These are phyloP conservation scores for Syncephalis fuscata DNA, from an alignment of 371 early-diverging fungal genomes.

Conservation along the genomic window DNA sequence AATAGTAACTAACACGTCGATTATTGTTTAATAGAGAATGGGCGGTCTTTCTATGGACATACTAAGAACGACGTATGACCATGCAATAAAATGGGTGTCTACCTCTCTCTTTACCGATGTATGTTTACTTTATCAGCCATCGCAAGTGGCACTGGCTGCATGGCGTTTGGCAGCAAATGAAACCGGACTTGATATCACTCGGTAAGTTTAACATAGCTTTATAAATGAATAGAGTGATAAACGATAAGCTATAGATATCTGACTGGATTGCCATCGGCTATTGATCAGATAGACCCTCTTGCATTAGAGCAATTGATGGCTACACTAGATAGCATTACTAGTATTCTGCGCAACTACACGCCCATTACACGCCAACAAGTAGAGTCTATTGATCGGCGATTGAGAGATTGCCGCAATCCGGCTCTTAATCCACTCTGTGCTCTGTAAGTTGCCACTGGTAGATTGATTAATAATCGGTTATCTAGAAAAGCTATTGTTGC, in stretches of 20 bases:
- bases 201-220: conserved; percentile 6
- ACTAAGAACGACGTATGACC: conserved; percentile 37
- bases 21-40: neutral
- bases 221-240: neutral
- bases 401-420: conserved; percentile 45
- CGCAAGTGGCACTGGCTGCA: conserved; percentile 73
- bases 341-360: conserved; percentile 15
- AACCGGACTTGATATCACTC: conserved; percentile 25
- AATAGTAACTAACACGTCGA: too few species aligned
- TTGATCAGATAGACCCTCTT: conserved; percentile 5
- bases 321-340: conserved; percentile 26
- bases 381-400: conserved; percentile 34
- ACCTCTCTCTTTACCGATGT: conserved; percentile 57
- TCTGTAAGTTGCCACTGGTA: conserved; percentile 33
- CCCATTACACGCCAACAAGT: conserved; percentile 23
- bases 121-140: conserved; percentile 58
- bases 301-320: conserved; percentile 14
- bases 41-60: conserved; percentile 18
- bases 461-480: too few species aligned
- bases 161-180: conserved; percentile 44
- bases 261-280: neutral
- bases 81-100: conserved; percentile 28
- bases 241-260: conserved; percentile 3
- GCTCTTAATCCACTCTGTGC: conserved; percentile 50
- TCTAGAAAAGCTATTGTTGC: too few species aligned